Evolutionary conservation across 2,329 filamentous ascomycete species (phyloP), one percentile per base, ranked within the genome.

Genomic region (Cercospora zeina): DNA sequence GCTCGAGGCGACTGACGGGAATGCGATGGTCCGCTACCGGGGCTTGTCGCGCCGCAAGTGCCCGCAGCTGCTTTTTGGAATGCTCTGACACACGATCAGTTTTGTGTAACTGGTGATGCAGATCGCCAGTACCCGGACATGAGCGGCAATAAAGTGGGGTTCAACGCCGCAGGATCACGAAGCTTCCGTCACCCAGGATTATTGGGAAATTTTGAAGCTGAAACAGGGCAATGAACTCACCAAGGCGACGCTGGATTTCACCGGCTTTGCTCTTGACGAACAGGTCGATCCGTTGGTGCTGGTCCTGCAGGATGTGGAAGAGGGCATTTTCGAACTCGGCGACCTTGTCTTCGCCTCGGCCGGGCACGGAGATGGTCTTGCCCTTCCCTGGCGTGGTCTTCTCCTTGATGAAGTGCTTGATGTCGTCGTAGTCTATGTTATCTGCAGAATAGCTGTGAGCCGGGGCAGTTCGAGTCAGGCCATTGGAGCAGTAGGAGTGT

Each of bases 401-500:
- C 63, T 84, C 84, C 75, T 93, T 95, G 80, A 96, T 93, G 71
- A 90, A 83, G 74, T 90, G 84, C 77, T 96, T 96, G 66, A 96
- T 83, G 54, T 89, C 89, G 75, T 93, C 91, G 81, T 96, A 96
- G 76, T 95, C 91, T 76, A 96, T 86, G 76, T 96, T 95, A 75
- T 93, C 88, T 91, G 74, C 34, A 42, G 42, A 58, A 14, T 53
- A 58, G 31, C 54, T 39, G 60, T 62, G 58, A 64, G 62, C 37
- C 33, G 56, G 30, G 47, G 24, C 13, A 27, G 6, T 27, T 2
- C 24, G 47, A 50, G 21, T 2, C 4, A 8, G 6, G 24, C 14
- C 21, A 50, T 27, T 27, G 21, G n/a, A 51, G 47, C 47, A 33
- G 47, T 21, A 51, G 47, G 47, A 51, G 30, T 51, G 47, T 13